Evolutionary conservation across 495 filamentous ascomycete species (phyloP).

Genomic region (Penicillium atrosanguineum): DNA sequence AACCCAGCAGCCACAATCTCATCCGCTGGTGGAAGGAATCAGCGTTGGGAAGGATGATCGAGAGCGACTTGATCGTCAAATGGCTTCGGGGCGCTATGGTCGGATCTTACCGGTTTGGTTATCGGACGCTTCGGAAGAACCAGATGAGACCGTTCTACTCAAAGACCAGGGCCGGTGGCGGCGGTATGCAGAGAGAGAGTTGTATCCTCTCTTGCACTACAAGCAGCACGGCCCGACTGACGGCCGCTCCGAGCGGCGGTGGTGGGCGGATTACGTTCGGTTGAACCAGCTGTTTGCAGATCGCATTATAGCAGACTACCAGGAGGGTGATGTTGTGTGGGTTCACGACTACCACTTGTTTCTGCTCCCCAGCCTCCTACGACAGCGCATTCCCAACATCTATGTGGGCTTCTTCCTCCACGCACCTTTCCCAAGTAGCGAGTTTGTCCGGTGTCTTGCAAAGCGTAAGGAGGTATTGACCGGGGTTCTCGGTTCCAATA

Average conservation of each 20-base stretch:
- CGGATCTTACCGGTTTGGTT: conserved; percentile 84
- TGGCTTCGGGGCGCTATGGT: conserved; percentile 65
- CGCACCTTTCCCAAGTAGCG: conserved; percentile 89
- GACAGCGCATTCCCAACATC: conserved; percentile 76
- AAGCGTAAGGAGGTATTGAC: conserved; percentile 83
- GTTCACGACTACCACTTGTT: conserved; percentile 92
- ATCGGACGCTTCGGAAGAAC: conserved; percentile 62
- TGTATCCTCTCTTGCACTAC: conserved; percentile 91
- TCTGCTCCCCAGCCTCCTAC: conserved; percentile 77
- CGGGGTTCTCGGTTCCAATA: conserved; percentile 82
- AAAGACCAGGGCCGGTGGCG: conserved; percentile 81
- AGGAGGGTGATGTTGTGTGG: conserved; percentile 84
- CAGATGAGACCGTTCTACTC: conserved; percentile 61
- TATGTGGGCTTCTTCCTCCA: conserved; percentile 92
- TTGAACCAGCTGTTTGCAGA: conserved; percentile 88
- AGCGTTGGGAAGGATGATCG: conserved; percentile 64
- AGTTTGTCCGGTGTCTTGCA: conserved; percentile 83
- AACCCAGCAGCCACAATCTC: conserved; percentile 47
- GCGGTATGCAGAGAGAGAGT: conserved; percentile 80
- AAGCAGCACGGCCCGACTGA: conserved; percentile 86
- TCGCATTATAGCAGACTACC: conserved; percentile 78
- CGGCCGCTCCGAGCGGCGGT: conserved; percentile 71
- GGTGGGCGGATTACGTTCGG: conserved; percentile 86
- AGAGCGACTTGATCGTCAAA: conserved; percentile 61
- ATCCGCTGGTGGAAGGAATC: conserved; percentile 60